Base-by-base conservation (phyloP, 2,329 filamentous ascomycete species). In the Allantophomopsis lycopodina region DNA sequence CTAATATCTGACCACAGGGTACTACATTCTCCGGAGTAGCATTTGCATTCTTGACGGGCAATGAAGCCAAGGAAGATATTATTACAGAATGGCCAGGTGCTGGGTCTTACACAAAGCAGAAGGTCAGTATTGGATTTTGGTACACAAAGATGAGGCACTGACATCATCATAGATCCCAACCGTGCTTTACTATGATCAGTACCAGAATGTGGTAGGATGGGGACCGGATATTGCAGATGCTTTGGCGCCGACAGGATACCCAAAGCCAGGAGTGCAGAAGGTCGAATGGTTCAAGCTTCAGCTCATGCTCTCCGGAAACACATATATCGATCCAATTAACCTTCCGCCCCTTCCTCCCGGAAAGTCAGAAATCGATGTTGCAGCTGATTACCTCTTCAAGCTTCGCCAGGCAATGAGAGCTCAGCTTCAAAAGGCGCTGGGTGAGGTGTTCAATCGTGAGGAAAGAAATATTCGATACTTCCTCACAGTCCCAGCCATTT, bases 201-300 rank as follows among this genome's bases (percentile, higher is more conserved):
- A 95, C 61, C 91, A 98, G 57, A 95, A 96, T 62, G 91, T 98
- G 37, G 91, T 96, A n/a, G 91, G 91, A 52, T 98, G 91, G 91
- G 91, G 91, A 46, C 88, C 89, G 42, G 91, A 98, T 68, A 96
- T 96, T 53, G 86, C 91, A 44, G 89, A 96, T 63, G 91, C 91
- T 47, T 74, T 96, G 48, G 89, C 91, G 39, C 91, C 91, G 21
- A 96, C 91, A 32, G 91, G 91, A 46, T 96, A 96, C 61, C 91
- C 91, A 50, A 96, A 96, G 68, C 85, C 85, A 28, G 89, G 89
- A 48, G 89, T 98, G 50, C 91, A 96, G 63, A 96, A 96, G 67
- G 89, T 96, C 17, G 91, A 96, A 66, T 98, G 91, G 91, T 96
- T 98, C 74, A 96, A 96, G 70, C 74, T 98, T 50, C 91, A 98